Evolutionary conservation across 306 rosid genomes (phyloP).

Genomic region (Hylodesmum podocarpum): DNA sequence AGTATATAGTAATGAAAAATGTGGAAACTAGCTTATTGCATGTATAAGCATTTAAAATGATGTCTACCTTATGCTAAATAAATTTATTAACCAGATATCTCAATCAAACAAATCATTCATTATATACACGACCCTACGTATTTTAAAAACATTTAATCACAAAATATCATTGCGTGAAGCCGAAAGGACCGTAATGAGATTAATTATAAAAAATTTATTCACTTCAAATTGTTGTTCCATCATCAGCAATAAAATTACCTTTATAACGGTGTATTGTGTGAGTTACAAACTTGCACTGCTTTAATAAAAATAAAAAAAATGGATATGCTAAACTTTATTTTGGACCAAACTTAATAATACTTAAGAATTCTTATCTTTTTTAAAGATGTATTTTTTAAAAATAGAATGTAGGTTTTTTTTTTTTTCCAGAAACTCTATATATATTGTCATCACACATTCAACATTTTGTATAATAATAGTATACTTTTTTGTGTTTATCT

Average conservation of each 20-base stretch:
- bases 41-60: background rate
- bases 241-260: background rate
- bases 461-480: too few species aligned
- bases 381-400: too few species aligned
- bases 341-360: too few species aligned
- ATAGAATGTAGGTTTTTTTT: too few species aligned
- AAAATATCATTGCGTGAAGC: background rate
- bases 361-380: too few species aligned
- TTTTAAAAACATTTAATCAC: background rate
- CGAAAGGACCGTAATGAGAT: background rate
- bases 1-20: background rate
- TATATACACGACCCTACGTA: background rate
- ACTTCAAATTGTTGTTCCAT: background rate
- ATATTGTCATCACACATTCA: too few species aligned
- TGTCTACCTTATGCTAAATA: background rate
- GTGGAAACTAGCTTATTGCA: background rate
- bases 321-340: too few species aligned
- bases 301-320: too few species aligned
- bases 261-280: background rate
- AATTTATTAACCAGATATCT: background rate
- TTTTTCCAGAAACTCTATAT: too few species aligned
- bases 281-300: too few species aligned
- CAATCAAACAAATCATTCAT: background rate
- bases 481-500: too few species aligned
- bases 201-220: background rate